Percentiles rank a stretch among this genome's conserved stretches.
Conservation (phyloP, 345 rosid genomes). For the Conringia planisiliqua region DNA sequence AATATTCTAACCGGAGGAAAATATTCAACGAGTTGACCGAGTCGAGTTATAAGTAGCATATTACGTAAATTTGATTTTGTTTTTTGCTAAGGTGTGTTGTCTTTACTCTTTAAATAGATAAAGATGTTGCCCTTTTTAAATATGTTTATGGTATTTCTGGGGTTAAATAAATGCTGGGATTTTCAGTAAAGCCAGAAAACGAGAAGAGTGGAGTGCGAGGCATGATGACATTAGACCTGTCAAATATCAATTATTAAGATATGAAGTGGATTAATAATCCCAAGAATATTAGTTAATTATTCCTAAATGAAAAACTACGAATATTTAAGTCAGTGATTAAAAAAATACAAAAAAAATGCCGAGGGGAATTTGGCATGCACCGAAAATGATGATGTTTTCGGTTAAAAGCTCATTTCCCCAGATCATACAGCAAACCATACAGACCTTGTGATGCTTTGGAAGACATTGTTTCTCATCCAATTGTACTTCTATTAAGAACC, state of each 20-base stretch:
- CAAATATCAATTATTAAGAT: constrained; percentile 39
- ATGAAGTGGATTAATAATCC: constrained; percentile 40
- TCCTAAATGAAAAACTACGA: constrained; percentile 10
- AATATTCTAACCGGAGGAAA: not conserved
- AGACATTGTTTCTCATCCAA: constrained; percentile 26
- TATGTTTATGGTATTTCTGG: not conserved
- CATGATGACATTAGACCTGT: constrained; percentile 52
- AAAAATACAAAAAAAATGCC: not conserved
- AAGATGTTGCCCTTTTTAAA: constrained; percentile 12
- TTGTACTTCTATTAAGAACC: constrained; percentile 28
- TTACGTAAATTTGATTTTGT: constrained; percentile 3
- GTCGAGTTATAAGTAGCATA: constrained; percentile 7
- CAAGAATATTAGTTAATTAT: constrained; percentile 27
- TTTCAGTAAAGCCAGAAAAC: constrained; percentile 37
- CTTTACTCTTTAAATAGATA: constrained; percentile 4
- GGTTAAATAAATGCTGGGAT: constrained; percentile 26
- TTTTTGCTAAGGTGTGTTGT: constrained; percentile 8
- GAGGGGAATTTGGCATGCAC: constrained; percentile 34
- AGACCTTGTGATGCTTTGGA: constrained; percentile 24
- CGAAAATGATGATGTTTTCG: constrained; percentile 33
- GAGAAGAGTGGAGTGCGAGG: constrained; percentile 46
- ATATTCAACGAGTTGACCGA: constrained; percentile 15
- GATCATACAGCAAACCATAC: constrained; percentile 30
- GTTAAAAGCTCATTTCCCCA: constrained; percentile 32
- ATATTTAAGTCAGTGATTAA: constrained; percentile 19